Evolutionary conservation across 2,329 filamentous ascomycete genomes (phyloP).

Genomic region (Pyrenophora graminea): DNA sequence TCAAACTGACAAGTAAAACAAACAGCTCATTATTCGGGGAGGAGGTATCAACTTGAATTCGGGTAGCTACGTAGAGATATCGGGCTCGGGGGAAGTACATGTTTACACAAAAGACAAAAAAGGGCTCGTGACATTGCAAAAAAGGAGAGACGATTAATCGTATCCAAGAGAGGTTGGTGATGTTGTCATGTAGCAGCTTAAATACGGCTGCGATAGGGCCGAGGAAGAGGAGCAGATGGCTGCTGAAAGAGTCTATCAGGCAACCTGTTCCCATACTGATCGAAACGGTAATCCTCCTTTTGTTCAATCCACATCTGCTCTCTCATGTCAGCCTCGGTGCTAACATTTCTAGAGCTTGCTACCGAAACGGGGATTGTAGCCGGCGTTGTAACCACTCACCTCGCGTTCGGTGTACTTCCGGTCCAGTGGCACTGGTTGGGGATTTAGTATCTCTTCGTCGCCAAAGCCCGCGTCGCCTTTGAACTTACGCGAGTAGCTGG

Average conservation of each 20-base stretch:
- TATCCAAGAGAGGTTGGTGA: constrained; percentile 3
- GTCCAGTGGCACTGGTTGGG: constrained; percentile 43
- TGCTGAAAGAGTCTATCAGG: constrained; percentile 35
- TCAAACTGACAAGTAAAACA: not conserved
- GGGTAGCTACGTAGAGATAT: constrained; percentile 14
- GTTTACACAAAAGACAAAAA: constrained; percentile 12
- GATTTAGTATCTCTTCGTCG: constrained; percentile 44
- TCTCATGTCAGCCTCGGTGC: constrained; percentile 11
- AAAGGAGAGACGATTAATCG: constrained; percentile 8
- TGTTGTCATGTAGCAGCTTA: constrained; percentile 17
- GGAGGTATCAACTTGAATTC: constrained; percentile 18
- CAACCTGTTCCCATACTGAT: constrained; percentile 43
- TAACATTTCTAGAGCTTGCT: constrained; percentile 14
- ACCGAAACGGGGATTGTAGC: constrained; percentile 15
- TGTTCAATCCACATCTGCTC: constrained; percentile 43
- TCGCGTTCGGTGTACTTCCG: constrained; percentile 37
- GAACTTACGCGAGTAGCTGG: constrained; percentile 41
- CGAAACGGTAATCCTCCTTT: constrained; percentile 42
- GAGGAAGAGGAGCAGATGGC: constrained; percentile 17
- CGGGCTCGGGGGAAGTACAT: constrained; percentile 3
- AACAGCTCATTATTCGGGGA: not conserved
- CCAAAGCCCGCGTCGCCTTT: constrained; percentile 44
- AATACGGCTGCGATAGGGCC: constrained; percentile 35
- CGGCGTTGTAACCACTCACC: constrained; percentile 29
- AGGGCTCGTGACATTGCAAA: constrained; percentile 10